Conservation (phyloP, 1,139 yeast genomes). For the Scheffersomyces quercinus region DNA sequence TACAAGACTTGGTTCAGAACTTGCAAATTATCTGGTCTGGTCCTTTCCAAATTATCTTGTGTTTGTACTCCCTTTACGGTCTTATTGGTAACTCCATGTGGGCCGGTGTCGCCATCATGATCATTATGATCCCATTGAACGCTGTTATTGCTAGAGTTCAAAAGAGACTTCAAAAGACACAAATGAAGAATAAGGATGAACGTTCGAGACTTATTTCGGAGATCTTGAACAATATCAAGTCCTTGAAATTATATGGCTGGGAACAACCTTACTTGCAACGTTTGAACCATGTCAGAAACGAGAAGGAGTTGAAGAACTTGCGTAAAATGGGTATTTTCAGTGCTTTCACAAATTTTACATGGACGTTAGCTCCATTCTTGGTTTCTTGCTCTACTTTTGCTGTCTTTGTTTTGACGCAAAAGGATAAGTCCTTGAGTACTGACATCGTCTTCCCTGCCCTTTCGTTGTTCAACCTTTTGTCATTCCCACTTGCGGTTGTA, state of each 20-base stretch:
- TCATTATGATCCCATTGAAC: conserved; percentile 84
- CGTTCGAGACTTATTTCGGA: conserved; percentile 70
- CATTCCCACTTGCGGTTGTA: conserved; percentile 90
- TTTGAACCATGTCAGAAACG: conserved; percentile 80
- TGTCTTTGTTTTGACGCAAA: conserved; percentile 64
- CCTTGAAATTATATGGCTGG: conserved; percentile 94
- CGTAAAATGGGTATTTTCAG: conserved; percentile 74
- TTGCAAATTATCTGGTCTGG: conserved; percentile 94
- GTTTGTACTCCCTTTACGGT: conserved; percentile 73
- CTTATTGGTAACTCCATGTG: conserved; percentile 91
- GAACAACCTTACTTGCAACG: conserved; percentile 79
- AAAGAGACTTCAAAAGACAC: conserved; percentile 67
- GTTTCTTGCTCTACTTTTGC: conserved; percentile 94
- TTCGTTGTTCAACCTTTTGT: conserved; percentile 77
- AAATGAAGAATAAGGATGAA: conserved; percentile 49
- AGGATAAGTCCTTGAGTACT: conserved; percentile 71
- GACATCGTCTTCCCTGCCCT: conserved; percentile 96
- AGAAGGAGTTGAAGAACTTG: conserved; percentile 79
- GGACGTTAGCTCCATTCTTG: conserved; percentile 86
- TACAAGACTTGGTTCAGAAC: conserved; percentile 86
- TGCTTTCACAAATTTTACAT: conserved; percentile 74
- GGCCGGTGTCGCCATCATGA: conserved; percentile 89
- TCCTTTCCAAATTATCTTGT: conserved; percentile 85
- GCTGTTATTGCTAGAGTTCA: conserved; percentile 72
- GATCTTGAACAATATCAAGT: conserved; percentile 86